Base-by-base conservation (phyloP, 768 basidiomycete species). In the Leccinum uliginosum region DNA sequence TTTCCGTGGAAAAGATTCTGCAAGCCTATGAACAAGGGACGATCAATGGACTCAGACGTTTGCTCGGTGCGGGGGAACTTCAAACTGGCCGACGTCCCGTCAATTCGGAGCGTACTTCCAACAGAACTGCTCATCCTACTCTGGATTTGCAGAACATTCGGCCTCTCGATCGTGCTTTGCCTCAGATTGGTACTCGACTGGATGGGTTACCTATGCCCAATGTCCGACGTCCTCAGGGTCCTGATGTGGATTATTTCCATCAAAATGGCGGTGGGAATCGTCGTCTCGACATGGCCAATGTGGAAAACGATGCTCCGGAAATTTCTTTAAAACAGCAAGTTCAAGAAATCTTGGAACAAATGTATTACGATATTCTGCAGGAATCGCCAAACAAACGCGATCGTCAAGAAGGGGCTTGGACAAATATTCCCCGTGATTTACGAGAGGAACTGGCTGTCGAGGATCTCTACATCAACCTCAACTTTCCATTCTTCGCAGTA, bases 201-300 rank as follows among this genome's bases (percentile, higher is more conserved):
- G 15, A 58, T 14, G 40, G 54, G 2, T 6, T 61, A 1, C 57
- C 53, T 8, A 0, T 55, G 34, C 54, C 54, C 6, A 3, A 30
- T 2, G 21, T 19, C 1, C 10, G 7, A 4, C 27, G 29, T 4
- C 51, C 51, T 17, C 49, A 15, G 3, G 61, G 61, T 24, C 30
- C 49, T 14, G 61, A 62, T 27, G 55, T 62, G 0, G 40, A 56
- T 1, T 32, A 54, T 17, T 62, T 56, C 23, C 3, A 21, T 21
- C 26, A 6, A 6, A 49, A 54, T 50, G 57, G 52, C 1, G 57
- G 53, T 0, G 57, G 57, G 4, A 58, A 44, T 24, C 24, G 17
- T 27, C 9, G 27, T 7, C 15, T 48, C 12, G 21, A 19, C 9
- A 21, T 19, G 21, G 43, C 21, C 4, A 21, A 44, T 44, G 6